phyloP scores from a whole-genome alignment of 345 rosid species.

The Corchorus olitorius region DNA sequence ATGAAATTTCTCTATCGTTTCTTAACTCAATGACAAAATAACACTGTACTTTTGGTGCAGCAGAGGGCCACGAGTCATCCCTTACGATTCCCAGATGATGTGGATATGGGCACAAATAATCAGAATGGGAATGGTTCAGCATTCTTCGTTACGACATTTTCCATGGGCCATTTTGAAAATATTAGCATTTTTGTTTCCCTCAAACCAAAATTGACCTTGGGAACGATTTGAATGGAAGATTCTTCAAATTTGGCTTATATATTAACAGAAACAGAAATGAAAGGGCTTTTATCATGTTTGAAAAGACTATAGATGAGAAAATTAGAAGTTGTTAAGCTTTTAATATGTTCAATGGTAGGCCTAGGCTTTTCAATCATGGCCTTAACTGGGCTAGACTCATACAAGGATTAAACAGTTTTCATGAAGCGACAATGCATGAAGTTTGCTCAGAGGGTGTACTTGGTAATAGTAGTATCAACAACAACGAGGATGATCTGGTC shows the following conservation, averaged over 20 bases:
- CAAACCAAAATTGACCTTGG: neutral
- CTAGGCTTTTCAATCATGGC: too few species aligned
- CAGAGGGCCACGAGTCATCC: neutral
- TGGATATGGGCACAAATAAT: constrained; percentile 4
- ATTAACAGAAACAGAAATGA: neutral
- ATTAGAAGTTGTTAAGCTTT: too few species aligned
- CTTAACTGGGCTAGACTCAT: too few species aligned
- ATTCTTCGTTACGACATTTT: neutral
- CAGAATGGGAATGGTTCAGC: neutral
- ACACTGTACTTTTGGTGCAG: neutral
- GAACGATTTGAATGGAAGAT: neutral
- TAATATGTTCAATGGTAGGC: too few species aligned
- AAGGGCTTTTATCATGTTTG: constrained; percentile 70
- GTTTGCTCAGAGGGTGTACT: too few species aligned
- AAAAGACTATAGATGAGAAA: too few species aligned
- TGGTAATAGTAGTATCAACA: too few species aligned
- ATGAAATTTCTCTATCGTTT: constrained; percentile 7
- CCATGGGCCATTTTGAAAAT: neutral
- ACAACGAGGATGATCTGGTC: too few species aligned
- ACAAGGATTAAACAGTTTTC: too few species aligned
- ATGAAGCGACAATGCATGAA: too few species aligned
- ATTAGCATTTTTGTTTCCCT: neutral
- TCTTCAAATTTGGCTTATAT: neutral
- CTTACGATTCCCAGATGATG: constrained; percentile 15
- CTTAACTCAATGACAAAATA: constrained; percentile 8